phyloP scores from a whole-genome alignment of 2,329 filamentous ascomycete species.

The Macrophomina pseudophaseolina region DNA sequence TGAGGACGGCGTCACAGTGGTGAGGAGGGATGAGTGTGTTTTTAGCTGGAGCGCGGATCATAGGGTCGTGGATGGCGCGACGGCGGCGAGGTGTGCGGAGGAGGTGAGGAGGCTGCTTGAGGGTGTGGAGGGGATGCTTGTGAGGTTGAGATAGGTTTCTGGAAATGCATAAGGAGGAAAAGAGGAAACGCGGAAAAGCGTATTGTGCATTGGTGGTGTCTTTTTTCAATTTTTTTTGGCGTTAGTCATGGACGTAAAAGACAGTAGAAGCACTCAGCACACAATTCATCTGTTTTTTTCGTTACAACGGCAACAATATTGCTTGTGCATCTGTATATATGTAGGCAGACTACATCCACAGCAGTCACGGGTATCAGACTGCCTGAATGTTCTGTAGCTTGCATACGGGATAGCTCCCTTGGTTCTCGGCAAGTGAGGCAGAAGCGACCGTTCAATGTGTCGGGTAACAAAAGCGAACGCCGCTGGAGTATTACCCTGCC shows the following conservation, averaged over 20 bases:
- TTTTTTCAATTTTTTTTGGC: no score
- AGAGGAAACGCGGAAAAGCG: no score
- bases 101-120: slow-evolving; percentile 79
- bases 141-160: slow-evolving; percentile 68
- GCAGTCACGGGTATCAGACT: neutral
- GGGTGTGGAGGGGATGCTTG: slow-evolving; percentile 83
- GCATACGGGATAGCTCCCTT: neutral
- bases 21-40: slow-evolving; percentile 80
- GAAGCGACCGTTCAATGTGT: slow-evolving; percentile 1
- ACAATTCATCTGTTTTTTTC: no score
- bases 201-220: no score
- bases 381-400: slow-evolving; percentile 9
- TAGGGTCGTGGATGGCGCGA: slow-evolving; percentile 90
- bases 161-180: no score
- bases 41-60: slow-evolving; percentile 98
- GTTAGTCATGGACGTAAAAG: no score
- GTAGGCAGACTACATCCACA: slow-evolving; percentile 16
- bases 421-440: slow-evolving; percentile 20
- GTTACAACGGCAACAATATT: no score
- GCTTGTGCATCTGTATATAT: neutral
- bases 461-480: neutral
- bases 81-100: slow-evolving; percentile 88
- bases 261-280: no score
- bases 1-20: slow-evolving; percentile 56
- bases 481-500: slow-evolving; percentile 18